These are phyloP conservation scores for Myrmaecium sp. DNA, from an alignment of 2,329 filamentous ascomycete genomes.

Conservation along the genomic window DNA sequence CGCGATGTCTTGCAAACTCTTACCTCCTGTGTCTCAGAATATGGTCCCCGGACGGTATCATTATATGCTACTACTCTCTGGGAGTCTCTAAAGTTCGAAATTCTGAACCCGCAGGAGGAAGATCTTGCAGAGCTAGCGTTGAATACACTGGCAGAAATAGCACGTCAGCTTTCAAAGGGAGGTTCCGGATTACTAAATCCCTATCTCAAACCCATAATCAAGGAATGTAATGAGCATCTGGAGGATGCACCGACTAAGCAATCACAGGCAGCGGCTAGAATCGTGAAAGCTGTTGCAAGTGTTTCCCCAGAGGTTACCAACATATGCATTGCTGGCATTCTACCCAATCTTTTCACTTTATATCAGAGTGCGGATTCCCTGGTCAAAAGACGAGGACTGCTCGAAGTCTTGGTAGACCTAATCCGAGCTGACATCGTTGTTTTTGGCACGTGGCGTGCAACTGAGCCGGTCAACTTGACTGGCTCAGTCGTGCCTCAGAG, in stretches of 20 bases:
- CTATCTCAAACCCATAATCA: slow-evolving; percentile 44
- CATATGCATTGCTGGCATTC: slow-evolving; percentile 36
- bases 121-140: slow-evolving; percentile 45
- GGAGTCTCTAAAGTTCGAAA: slow-evolving; percentile 53
- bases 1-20: slow-evolving; percentile 50
- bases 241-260: slow-evolving; percentile 53
- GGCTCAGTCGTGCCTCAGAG: slow-evolving; percentile 15
- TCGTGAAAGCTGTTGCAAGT: slow-evolving; percentile 38
- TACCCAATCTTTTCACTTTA: slow-evolving; percentile 40
- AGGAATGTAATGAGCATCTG: slow-evolving; percentile 51
- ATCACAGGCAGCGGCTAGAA: slow-evolving; percentile 45
- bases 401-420: slow-evolving; percentile 43
- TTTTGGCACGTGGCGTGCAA: slow-evolving; percentile 36
- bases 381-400: slow-evolving; percentile 42
- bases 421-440: slow-evolving; percentile 40
- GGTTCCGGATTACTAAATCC: slow-evolving; percentile 30
- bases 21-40: slow-evolving; percentile 40
- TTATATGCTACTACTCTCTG: slow-evolving; percentile 48
- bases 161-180: slow-evolving; percentile 34
- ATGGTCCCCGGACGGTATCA: slow-evolving; percentile 41
- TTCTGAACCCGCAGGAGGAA: slow-evolving; percentile 49
- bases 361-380: slow-evolving; percentile 46
- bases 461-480: slow-evolving; percentile 16
- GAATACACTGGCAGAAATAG: slow-evolving; percentile 36
- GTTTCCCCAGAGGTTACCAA: slow-evolving; percentile 38